Percentiles rank a stretch among this genome's conserved stretches.
phyloP scores from a whole-genome alignment of 2,329 filamentous ascomycete genomes.

The Venturia nashicola region DNA sequence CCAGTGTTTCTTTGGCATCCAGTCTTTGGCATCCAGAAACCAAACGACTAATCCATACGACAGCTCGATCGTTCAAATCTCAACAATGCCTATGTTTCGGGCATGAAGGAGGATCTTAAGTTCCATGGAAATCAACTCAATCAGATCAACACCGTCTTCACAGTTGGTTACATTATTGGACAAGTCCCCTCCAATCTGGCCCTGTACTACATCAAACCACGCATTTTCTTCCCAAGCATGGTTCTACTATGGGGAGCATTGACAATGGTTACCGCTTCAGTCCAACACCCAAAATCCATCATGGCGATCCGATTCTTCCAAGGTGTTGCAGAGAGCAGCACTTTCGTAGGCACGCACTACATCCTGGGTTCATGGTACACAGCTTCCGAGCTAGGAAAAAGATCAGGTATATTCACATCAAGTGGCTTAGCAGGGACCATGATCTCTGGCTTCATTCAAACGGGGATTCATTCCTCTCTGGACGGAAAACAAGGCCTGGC shows the following conservation, averaged over 20 bases:
- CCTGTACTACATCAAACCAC: conserved; percentile 15
- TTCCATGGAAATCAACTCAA: conserved; percentile 22
- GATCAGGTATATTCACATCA: conserved; percentile 48
- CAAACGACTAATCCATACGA: not conserved
- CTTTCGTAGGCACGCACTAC: conserved; percentile 47
- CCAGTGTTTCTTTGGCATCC: too few species aligned
- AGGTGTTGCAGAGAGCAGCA: conserved; percentile 20
- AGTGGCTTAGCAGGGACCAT: conserved; percentile 48
- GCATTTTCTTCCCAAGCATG: conserved; percentile 1
- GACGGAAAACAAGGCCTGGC: conserved; percentile 37
- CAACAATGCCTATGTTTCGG: conserved; percentile 20
- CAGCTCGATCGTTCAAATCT: conserved; percentile 14
- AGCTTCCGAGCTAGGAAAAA: conserved; percentile 47
- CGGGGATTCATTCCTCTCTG: conserved; percentile 33
- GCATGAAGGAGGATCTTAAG: conserved; percentile 20
- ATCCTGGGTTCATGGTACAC: conserved; percentile 52
- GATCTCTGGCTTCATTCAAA: conserved; percentile 51
- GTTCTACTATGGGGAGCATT: not conserved
- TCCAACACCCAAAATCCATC: not conserved
- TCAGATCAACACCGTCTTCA: conserved; percentile 19
- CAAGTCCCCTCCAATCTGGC: conserved; percentile 20
- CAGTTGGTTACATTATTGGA: conserved; percentile 19
- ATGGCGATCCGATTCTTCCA: conserved; percentile 4
- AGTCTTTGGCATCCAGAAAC: too few species aligned
- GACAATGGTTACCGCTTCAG: not conserved